Percentiles rank a stretch among this genome's conserved stretches.
phyloP scores from a whole-genome alignment of 768 basidiomycete species.

The Cystofilobasidium capitatum region DNA sequence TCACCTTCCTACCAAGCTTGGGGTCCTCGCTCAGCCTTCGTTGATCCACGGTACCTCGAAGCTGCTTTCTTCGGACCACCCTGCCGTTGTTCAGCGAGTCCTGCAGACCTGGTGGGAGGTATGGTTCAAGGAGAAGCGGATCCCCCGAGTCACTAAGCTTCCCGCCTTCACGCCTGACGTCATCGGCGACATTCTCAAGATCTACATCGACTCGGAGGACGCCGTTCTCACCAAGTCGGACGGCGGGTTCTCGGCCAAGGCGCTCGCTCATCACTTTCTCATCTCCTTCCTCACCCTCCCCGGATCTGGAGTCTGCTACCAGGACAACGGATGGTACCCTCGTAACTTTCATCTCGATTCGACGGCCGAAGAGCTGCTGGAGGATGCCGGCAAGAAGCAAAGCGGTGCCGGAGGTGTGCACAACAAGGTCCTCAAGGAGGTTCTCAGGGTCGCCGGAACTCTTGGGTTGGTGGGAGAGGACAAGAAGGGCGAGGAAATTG shows the following conservation, averaged over 20 bases:
- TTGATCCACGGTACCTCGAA: conserved; percentile 24
- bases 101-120: conserved; percentile 68
- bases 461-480: conserved; percentile 74
- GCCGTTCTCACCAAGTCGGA: conserved; percentile 52
- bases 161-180: conserved; percentile 55
- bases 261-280: conserved; percentile 77
- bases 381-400: conserved; percentile 30
- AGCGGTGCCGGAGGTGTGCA: conserved; percentile 40
- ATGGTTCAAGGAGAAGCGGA: conserved; percentile 61
- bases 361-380: conserved; percentile 41
- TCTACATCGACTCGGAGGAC: conserved; percentile 50
- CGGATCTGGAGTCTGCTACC: conserved; percentile 77
- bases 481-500: conserved; percentile 69
- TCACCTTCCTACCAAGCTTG: conserved; percentile 25
- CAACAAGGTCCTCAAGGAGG: conserved; percentile 71
- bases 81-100: conserved; percentile 51
- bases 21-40: conserved; percentile 21
- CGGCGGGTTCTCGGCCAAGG: conserved; percentile 10
- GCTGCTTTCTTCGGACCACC: conserved; percentile 32
- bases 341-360: conserved; percentile 48
- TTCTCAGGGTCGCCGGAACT: conserved; percentile 52
- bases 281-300: conserved; percentile 72
- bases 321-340: conserved; percentile 81
- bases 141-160: conserved; percentile 63
- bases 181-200: conserved; percentile 52